Evolutionary conservation across 2,329 filamentous ascomycete species (phyloP), one percentile per base, ranked within the genome.

Genomic region (Clarireedia homoeocarpa): DNA sequence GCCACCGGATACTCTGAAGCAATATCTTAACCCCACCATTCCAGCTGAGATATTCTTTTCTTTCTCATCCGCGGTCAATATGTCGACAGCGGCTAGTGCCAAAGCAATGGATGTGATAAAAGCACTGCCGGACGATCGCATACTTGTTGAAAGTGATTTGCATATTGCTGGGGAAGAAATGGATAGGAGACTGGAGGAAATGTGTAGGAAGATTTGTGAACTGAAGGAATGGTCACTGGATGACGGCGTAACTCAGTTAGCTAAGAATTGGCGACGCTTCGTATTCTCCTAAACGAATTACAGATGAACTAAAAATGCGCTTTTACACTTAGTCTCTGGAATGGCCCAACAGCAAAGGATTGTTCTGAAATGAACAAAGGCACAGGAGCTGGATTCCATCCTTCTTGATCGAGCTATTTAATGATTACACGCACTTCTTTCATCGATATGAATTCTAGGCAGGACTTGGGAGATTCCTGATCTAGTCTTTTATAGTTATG

Each of bases 141-240:
- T 99, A 12, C 77, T 99, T 20, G 78, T 95, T 2, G 94, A 99
- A 72, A 97, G 91, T 68, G 94, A 99, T 71, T 70, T 96, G 57
- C 89, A 97, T 70, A 80, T 74, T 20, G 94, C 92, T 0, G 94
- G 94, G 0, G 76, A 83, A 1, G 74, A 78, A 51, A 95, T 97
- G 88, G 94, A 97, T 67, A 71, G 74, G 2, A 74, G 82, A 58
- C 73, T 99, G 12, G 88, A 92, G 67, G 80, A 88, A 47, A 86
- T 91, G 59, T 83, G 87, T 55, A 76, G 85, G n/a, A 82, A 79
- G 58, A 80, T 97, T 5, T 96, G 92, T 67, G 71, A 79, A 49
- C 75, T 91, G 47, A 94, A 91, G 63, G 84, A 80, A 1, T 97
- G 94, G 92, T 69, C 71, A 0, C 70, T 96, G 56, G 78, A 86